Base-by-base conservation (phyloP, 2,329 filamentous ascomycete species). In the Neonectria punicea region DNA sequence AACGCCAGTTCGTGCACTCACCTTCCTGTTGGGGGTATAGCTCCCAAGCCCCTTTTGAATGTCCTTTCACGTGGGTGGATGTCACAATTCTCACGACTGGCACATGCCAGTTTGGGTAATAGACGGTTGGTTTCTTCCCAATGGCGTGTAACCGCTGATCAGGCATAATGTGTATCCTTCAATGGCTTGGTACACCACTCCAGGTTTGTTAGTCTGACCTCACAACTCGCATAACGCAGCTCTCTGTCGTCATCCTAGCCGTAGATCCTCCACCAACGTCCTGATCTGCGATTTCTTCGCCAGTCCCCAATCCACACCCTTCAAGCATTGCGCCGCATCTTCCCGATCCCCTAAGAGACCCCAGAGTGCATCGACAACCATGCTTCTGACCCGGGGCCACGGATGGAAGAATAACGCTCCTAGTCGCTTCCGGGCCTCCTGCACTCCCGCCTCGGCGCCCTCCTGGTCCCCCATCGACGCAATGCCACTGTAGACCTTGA, bases 401-500 rank as follows among this genome's bases (percentile, higher is more conserved):
- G 93, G 93, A 81, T 97, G 95, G 62, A 89, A 79, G 67, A 97
- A 81, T 82, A 97, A 87, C 22, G 86, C 89, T 0, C 87, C 86
- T 44, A 98, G 81, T 76, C 94, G 92, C 75, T 86, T 89, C 58
- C 89, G 78, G 4, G 91, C 91, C 62, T 82, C 82, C 9, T 81
- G 79, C 8, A 87, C 80, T 1, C 81, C 80, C 25, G 65, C 67
- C 28, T 72, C 70, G 13, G 61, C 66, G 22, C 61, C 69, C 36
- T 57, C 53, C 30, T 59, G 61, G 11, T 49, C 70, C 10, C 36
- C 69, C 51, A 81, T 74, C 2, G 77, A 77, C 4, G 89, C 88
- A 28, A 97, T 80, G 1, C 89, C 89, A 3, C 90, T 87, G 78
- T 98, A 98, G 13, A 96, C 87, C 73, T 90, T 91, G 66, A 97